Base-by-base conservation (phyloP, 768 basidiomycete species). In the Tulasnella sp. region DNA sequence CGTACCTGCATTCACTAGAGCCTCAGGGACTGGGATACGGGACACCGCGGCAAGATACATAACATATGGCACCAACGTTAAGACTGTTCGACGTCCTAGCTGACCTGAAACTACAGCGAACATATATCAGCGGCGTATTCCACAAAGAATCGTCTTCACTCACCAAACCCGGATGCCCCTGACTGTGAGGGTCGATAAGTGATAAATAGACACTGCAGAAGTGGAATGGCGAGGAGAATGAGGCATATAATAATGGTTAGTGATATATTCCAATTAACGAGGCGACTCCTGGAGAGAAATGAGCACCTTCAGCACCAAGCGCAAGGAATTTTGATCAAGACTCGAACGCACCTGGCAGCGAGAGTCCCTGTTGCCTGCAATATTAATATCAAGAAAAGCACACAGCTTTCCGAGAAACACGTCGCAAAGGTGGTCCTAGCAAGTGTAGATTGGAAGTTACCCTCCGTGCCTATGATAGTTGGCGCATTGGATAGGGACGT, bases 381-480 rank as follows among this genome's bases (percentile, higher is more conserved):
- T 70, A 90, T 78, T 4, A 91, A 73, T 58, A 91, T 73, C 11
- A 81, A 63, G 65, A 90, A 90, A 61, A 91, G 72, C 65, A 80
- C 78, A 63, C 82, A 84, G 53, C 83, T 80, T 70, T 90, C 89
- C 1, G 84, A 78, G 68, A 90, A 87, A 65, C 82, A 84, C 30
- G 81, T 70, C 0, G 86, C 78, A 65, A 92, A 90, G 5, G 82
- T 68, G 0, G 72, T 74, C 44, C 83, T 73, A 0, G 88, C 76
- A 0, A 87, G 66, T 3, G 69, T 68, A 0, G 83, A 80, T 64
- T 88, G 85, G 45, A 78, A 70, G 51, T 63, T 64, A 24, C 58
- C 48, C 4, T 64, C 55, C 38, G 60, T 19, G 27, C 38, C 58
- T 44, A 58, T 13, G n/a, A 29, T 51, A n/a, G 53, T 52, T 29